phyloP scores from a whole-genome alignment of 495 filamentous ascomycete species.

The Penicillium desertorum region DNA sequence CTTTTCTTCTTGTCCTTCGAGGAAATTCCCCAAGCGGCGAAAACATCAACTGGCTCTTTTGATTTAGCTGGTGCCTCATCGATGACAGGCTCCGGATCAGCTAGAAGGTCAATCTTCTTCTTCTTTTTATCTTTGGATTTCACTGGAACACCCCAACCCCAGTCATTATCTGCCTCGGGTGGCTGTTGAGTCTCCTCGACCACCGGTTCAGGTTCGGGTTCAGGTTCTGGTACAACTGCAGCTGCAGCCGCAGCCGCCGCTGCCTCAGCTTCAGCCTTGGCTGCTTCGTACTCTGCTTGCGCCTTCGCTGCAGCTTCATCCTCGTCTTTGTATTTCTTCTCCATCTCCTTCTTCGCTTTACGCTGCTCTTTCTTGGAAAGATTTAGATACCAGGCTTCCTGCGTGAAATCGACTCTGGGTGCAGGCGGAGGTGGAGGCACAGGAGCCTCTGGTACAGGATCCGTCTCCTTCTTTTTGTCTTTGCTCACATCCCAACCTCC shows the following conservation, averaged over 20 bases:
- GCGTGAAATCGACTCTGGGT: conserved; percentile 11
- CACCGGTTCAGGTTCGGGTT: conserved; percentile 22
- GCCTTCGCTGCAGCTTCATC: conserved; percentile 21
- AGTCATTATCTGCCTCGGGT: conserved; percentile 28
- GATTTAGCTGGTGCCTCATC: conserved; percentile 29
- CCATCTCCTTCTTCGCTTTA: conserved; percentile 37
- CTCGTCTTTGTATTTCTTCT: conserved; percentile 28
- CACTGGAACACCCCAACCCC: conserved; percentile 33
- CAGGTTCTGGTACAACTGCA: neutral
- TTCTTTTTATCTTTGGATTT: conserved; percentile 46
- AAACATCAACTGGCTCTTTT: conserved; percentile 51
- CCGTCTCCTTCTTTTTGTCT: conserved; percentile 34
- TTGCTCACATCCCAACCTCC: conserved; percentile 21
- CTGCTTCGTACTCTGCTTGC: conserved; percentile 4
- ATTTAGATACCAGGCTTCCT: conserved; percentile 19
- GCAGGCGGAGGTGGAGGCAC: conserved; percentile 13
- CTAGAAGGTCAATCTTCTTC: conserved; percentile 35
- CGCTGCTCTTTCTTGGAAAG: conserved; percentile 36
- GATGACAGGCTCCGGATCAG: conserved; percentile 26
- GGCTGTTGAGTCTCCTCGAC: conserved; percentile 20
- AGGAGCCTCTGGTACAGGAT: conserved; percentile 18
- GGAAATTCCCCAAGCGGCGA: conserved; percentile 34
- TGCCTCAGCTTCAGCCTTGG: neutral
- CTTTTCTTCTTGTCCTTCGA: conserved; percentile 29
- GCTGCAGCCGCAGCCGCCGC: neutral